Base-by-base conservation (phyloP, 106 monocot genomes). In the Vanilla planifolia region DNA sequence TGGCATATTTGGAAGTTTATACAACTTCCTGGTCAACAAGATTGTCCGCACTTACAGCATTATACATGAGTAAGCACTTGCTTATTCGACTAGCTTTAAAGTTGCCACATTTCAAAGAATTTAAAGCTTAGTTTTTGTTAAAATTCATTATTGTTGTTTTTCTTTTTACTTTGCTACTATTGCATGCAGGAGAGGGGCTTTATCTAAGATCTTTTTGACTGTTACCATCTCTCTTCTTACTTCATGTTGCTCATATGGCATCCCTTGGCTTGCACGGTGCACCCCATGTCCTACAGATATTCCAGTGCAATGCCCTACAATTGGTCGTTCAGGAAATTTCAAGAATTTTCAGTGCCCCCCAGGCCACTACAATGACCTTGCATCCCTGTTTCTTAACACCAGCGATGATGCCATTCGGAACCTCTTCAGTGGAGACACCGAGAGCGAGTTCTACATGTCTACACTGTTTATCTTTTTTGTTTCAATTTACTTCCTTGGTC, bases 321-420 rank as follows among this genome's bases (percentile, higher is more conserved):
- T 81, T 15, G 76, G 87, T 48, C 81, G 76, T 5, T 79, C 86
- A 0, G 91, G 91, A 4, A 91, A 92, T 66, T 98, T 72, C 70
- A 88, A 85, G 68, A 78, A 75, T 14, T 98, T 98, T 68, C 87
- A 88, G 24, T 98, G 96, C 33, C 79, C 91, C 7, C 71, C 85
- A 4, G 91, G 84, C 6, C 67, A 92, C 51, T 98, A 98, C 75
- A 98, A 92, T 17, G 96, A 84, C 47, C 91, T 98, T 14, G 96
- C 91, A 1, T 80, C 84, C 20, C 85, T 98, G 28, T 80, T 98
- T 42, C 75, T 88, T 58, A 85, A 81, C 76, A 98, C 96, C 11
- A 98, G 92, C 21, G 96, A 92, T 22, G 88, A 88, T 37, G 96
- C 91, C 55, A 88, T 92, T 43, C 81, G 91, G 6, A 88, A 84